Evolutionary conservation across 495 filamentous ascomycete species (phyloP).

Genomic region (Chaetomium fimeti): DNA sequence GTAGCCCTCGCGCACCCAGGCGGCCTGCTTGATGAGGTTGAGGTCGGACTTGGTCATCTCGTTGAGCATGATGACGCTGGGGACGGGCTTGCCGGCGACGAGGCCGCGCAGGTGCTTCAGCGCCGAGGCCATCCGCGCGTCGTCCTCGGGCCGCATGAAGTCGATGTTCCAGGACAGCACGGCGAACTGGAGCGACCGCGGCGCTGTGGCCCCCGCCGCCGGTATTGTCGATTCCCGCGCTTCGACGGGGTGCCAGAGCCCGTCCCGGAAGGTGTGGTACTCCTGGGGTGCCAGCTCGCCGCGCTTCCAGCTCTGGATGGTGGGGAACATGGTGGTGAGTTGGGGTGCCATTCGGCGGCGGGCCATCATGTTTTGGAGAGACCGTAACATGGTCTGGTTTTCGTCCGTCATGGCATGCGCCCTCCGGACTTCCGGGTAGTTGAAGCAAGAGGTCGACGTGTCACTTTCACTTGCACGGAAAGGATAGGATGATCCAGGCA

Average conservation of each 20-base stretch:
- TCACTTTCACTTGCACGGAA: too few species aligned
- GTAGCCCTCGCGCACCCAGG: conserved; percentile 49
- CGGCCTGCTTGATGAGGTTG: conserved; percentile 35
- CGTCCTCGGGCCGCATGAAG: conserved; percentile 40
- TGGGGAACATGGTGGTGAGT: not conserved
- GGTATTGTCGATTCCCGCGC: not conserved
- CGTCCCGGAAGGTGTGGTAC: conserved; percentile 16
- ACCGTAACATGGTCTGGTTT: not conserved
- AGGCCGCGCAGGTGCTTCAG: conserved; percentile 42
- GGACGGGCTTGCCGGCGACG: conserved; percentile 20
- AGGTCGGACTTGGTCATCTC: conserved; percentile 50
- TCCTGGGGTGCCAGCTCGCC: conserved; percentile 1
- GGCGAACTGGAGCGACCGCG: conserved; percentile 15
- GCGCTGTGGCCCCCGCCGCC: not conserved
- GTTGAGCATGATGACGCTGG: conserved; percentile 50
- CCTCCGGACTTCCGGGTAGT: not conserved
- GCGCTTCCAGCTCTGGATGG: conserved; percentile 5
- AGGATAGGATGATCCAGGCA: too few species aligned
- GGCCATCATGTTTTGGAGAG: not conserved
- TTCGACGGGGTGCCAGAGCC: conserved; percentile 6
- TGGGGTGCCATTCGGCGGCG: not conserved
- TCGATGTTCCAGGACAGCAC: conserved; percentile 54
- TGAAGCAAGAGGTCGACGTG: not conserved
- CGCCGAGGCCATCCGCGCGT: conserved; percentile 46
- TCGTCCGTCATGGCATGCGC: not conserved